Evolutionary conservation across 225 moss, liverwort and hornwort species (phyloP).

Genomic region (Polytrichum formosum): DNA sequence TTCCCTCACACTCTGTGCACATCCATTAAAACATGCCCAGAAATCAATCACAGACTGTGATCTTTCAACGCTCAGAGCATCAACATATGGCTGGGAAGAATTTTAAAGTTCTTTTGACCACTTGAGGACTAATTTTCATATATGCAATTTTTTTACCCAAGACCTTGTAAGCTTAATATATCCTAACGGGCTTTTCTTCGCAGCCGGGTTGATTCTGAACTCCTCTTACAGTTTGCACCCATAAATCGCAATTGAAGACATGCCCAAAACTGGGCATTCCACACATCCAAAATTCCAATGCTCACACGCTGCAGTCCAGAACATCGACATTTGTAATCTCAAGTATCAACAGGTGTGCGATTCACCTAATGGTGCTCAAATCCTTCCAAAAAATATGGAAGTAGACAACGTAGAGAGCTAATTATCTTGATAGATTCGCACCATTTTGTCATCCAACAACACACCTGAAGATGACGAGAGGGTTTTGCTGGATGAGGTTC

Average conservation of each 20-base stretch:
- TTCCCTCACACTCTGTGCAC: too few relatives aligned
- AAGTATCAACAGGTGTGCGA: background rate
- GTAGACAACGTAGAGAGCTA: background rate
- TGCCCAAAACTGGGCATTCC: background rate
- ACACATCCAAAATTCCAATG: background rate
- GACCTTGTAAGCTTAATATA: too few relatives aligned
- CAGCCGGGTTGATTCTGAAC: too few relatives aligned
- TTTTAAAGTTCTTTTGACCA: too few relatives aligned
- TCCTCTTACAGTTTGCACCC: too few relatives aligned
- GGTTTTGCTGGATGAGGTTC: background rate
- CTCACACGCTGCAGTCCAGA: background rate
- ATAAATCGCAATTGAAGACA: background rate
- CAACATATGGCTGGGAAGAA: too few relatives aligned
- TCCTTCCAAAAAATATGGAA: background rate
- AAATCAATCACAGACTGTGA: too few relatives aligned
- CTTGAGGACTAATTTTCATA: too few relatives aligned
- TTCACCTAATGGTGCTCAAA: background rate
- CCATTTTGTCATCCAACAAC: background rate
- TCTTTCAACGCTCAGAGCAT: too few relatives aligned
- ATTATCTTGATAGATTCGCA: background rate
- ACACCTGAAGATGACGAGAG: slow-evolving; percentile 3
- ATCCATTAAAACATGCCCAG: too few relatives aligned
- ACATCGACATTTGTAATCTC: background rate
- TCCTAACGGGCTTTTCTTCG: too few relatives aligned
- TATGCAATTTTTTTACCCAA: too few relatives aligned